Evolutionary conservation across 768 basidiomycete species (phyloP), one percentile per base, ranked within the genome.

Genomic region (Rubroboletus satanas): DNA sequence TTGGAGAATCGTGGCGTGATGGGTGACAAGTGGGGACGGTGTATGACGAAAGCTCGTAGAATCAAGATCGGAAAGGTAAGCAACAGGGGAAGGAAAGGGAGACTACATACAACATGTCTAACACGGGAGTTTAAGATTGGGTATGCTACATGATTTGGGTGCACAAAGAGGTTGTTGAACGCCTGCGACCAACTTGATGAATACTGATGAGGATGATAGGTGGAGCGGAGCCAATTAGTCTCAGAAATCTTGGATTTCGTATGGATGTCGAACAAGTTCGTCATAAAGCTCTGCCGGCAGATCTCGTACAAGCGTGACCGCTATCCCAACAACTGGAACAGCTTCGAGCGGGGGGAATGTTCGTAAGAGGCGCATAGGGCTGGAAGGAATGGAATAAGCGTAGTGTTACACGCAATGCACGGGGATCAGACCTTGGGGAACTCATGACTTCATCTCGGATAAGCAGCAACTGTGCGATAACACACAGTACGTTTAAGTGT

Each of bases 401-500:
- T 26, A 15, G 33, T 21, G 26, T 15, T 5, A 10, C n/a, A 38
- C 1, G 1, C 21, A 39, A 48, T 38, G 31, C 31, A 18, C 41
- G 15, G n/a, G 41, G 15, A 39, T 68, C 82, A 39, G 53, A 95
- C 96, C 92, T 93, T 2, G 85, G 77, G 1, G 88, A 92, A 47
- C 74, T 78, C 86, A 99, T 93, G 45, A 99, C 83, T 44, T 93
- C 90, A 43, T 91, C 88, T 55, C 93, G 79, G 73, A 98, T 96
- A 11, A 96, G 80, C 4, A 95, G 69, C 5, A 99, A 74, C 65
- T 98, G 97, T 7, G 97, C 96, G 56, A 98, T 98, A 4, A 98
- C 94, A 66, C 95, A 98, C 15, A 99, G 77, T 11, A 99, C 88
- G 65, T 99, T 99, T 18, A 99, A 78, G 66, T 98, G 97, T 23